phyloP scores from a whole-genome alignment of 78 protist genomes.

The Dictyostelium intermedium region DNA sequence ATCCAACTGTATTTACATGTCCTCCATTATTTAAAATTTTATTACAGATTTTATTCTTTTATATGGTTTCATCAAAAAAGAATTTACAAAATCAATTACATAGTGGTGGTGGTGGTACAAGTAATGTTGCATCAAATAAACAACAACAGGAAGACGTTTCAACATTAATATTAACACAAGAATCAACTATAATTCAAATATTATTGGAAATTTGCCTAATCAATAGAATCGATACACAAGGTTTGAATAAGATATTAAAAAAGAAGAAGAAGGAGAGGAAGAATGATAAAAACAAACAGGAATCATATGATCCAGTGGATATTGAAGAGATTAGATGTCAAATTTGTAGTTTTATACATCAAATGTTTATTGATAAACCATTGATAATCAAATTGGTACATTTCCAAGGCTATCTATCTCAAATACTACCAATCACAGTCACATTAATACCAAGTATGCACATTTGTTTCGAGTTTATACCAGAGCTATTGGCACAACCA shows the following conservation, averaged over 20 bases:
- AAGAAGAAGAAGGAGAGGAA: not conserved
- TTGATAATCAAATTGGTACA: conserved; percentile 40
- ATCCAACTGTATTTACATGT: conserved; percentile 55
- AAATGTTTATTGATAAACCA: conserved; percentile 73
- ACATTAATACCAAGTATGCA: conserved; percentile 73
- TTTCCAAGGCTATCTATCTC: conserved; percentile 61
- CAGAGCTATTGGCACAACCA: conserved; percentile 59
- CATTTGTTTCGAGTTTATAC: conserved; percentile 72
- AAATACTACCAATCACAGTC: conserved; percentile 58
- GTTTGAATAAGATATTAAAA: not conserved
- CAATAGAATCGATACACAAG: not conserved
- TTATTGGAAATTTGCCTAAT: conserved; percentile 66
- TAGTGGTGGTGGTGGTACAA: not conserved
- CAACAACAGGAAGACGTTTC: conserved; percentile 54
- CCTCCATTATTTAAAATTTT: conserved; percentile 63
- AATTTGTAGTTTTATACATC: conserved; percentile 64
- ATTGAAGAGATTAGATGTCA: conserved; percentile 62
- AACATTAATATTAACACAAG: conserved; percentile 69
- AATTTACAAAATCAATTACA: conserved; percentile 44
- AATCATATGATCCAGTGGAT: conserved; percentile 4
- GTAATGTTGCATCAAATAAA: not conserved
- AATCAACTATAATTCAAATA: conserved; percentile 62
- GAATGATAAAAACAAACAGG: not conserved
- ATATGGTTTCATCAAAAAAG: conserved; percentile 67
- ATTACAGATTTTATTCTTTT: conserved; percentile 46